Percentiles rank a stretch among this genome's conserved stretches.
Evolutionary conservation across 192 early-diverging fungal genomes (phyloP).

Genomic region (Geranomyces variabilis): DNA sequence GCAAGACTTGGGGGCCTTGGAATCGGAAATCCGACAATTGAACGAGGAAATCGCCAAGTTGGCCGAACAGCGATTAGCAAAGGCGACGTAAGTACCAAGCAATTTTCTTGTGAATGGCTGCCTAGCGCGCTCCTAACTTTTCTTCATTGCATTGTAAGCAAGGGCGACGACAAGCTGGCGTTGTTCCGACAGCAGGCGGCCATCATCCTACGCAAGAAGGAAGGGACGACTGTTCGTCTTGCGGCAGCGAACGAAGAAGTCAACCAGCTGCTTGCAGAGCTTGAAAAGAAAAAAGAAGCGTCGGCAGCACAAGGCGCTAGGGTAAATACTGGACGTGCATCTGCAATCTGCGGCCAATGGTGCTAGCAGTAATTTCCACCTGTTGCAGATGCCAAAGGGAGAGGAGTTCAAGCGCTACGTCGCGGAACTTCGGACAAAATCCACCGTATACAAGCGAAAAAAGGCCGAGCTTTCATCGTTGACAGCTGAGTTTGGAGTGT

Average conservation of each 20-base stretch:
- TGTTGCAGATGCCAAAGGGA: constrained; percentile 57
- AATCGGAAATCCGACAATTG: constrained; percentile 53
- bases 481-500: constrained; percentile 56
- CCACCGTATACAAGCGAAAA: constrained; percentile 58
- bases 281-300: constrained; percentile 47
- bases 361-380: no score
- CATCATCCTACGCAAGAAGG: constrained; percentile 64
- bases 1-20: constrained; percentile 49
- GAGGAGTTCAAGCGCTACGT: constrained; percentile 69
- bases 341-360: no score
- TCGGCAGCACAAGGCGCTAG: constrained; percentile 34
- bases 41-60: constrained; percentile 53
- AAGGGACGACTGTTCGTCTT: constrained; percentile 51
- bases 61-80: constrained; percentile 53
- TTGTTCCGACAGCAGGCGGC: constrained; percentile 65
- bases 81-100: constrained; percentile 42
- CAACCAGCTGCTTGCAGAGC: constrained; percentile 35
- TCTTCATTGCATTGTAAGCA: constrained; percentile 30
- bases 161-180: constrained; percentile 62
- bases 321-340: constrained; percentile 21
- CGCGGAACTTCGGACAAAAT: constrained; percentile 61
- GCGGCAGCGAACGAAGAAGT: constrained; percentile 47
- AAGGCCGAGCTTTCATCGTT: constrained; percentile 56
- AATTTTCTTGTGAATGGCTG: not conserved
- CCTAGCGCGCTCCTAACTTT: not conserved